A percentile compares a stretch with the other conserved stretches of the same genome.
These are phyloP conservation scores for Luffa acutangula DNA, from an alignment of 306 rosid species.

Conservation along the genomic window DNA sequence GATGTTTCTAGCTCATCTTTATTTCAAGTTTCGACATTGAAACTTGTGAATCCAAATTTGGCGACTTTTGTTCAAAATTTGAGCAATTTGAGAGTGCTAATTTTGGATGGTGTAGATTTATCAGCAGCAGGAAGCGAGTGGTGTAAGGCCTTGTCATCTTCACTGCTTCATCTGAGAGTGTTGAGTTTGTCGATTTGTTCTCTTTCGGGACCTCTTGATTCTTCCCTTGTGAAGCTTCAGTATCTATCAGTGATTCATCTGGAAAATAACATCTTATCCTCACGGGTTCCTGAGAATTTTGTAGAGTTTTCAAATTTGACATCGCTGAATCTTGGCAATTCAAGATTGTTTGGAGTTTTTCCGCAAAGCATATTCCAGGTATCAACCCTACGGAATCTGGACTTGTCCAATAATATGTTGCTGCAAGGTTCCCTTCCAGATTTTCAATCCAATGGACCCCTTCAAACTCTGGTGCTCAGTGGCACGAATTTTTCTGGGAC, in stretches of 20 bases:
- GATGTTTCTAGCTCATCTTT: constrained; percentile 9
- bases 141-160: constrained; percentile 23
- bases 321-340: background rate
- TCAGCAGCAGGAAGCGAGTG: constrained; percentile 30
- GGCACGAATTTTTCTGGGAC: constrained; percentile 14
- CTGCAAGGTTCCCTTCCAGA: constrained; percentile 22
- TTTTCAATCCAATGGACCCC: constrained; percentile 1
- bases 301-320: constrained; percentile 16
- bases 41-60: constrained; percentile 17
- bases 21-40: background rate
- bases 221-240: constrained; percentile 11
- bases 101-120: constrained; percentile 36
- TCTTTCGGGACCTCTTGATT: constrained; percentile 17
- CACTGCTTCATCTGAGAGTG: constrained; percentile 13
- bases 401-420: background rate
- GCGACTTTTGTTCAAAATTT: constrained; percentile 12
- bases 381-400: constrained; percentile 6
- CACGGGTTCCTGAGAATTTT: constrained; percentile 16
- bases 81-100: constrained; percentile 15
- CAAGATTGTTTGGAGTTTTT: constrained; percentile 8
- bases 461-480: background rate
- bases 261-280: background rate
- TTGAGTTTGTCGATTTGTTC: constrained; percentile 16
- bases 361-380: constrained; percentile 17
- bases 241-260: constrained; percentile 21